phyloP scores from a whole-genome alignment of 2,329 filamentous ascomycete species.

The Fusarium buxicola region DNA sequence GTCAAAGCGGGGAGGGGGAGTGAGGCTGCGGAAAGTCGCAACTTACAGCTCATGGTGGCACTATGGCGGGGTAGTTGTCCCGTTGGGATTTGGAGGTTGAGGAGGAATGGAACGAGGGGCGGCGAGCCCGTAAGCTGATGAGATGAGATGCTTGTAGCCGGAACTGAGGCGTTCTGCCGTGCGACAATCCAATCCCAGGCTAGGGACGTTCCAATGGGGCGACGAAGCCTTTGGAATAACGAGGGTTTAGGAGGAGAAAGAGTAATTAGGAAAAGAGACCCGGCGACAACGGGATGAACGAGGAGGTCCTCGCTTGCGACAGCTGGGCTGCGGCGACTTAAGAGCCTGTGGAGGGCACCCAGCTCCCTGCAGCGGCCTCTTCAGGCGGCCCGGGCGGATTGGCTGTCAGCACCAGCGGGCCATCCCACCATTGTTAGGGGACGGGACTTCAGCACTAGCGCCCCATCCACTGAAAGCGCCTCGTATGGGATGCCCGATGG shows the following conservation, averaged over 20 bases:
- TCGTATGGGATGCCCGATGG: neutral
- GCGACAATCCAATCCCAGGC: constrained; percentile 23
- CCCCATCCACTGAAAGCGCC: neutral
- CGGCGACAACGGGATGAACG: constrained; percentile 7
- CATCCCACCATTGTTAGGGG: constrained; percentile 6
- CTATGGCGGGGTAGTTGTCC: constrained; percentile 45
- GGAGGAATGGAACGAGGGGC: constrained; percentile 17
- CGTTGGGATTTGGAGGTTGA: constrained; percentile 23
- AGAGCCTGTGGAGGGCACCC: neutral
- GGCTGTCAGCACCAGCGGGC: neutral
- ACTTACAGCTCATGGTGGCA: constrained; percentile 50
- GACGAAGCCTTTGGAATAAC: constrained; percentile 25
- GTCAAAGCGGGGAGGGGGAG: constrained; percentile 36
- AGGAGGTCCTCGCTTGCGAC: constrained; percentile 40
- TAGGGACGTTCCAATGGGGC: constrained; percentile 9
- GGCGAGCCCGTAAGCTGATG: constrained; percentile 12
- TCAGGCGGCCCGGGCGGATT: neutral
- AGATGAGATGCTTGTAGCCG: constrained; percentile 1
- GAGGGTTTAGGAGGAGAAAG: constrained; percentile 26
- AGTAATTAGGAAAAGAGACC: constrained; percentile 7
- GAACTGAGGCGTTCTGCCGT: constrained; percentile 2
- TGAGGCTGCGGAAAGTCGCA: constrained; percentile 43
- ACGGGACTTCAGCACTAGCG: constrained; percentile 11
- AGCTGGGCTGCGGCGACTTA: constrained; percentile 5
- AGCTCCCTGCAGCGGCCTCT: neutral